These are phyloP conservation scores for Endothia cerciana DNA, from an alignment of 2,329 filamentous ascomycete genomes.

Conservation along the genomic window DNA sequence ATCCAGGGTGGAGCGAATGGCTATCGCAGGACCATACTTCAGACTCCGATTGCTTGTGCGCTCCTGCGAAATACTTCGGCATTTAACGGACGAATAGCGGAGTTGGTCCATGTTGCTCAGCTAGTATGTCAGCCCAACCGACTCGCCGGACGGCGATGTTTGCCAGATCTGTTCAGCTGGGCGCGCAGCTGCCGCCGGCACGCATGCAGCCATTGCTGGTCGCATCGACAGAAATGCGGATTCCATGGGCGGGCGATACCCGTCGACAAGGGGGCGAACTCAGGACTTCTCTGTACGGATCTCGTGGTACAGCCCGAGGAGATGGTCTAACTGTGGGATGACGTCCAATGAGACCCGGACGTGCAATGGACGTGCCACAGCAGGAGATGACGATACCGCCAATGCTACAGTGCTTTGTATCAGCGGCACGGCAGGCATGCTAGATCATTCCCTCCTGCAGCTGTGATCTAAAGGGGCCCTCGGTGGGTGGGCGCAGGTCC, in stretches of 20 bases:
- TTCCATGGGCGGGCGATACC: background rate
- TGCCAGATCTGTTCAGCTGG: background rate
- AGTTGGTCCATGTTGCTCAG: background rate
- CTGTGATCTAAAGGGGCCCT: conserved; percentile 16
- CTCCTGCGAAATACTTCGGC: background rate
- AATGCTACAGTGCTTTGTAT: background rate
- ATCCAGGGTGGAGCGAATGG: background rate
- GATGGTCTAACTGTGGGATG: background rate
- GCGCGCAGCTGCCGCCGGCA: conserved; percentile 3
- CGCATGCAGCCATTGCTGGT: background rate
- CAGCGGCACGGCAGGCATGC: conserved; percentile 1
- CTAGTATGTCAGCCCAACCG: background rate
- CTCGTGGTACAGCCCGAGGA: background rate
- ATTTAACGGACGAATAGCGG: conserved; percentile 4
- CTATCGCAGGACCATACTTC: background rate
- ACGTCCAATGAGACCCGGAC: background rate
- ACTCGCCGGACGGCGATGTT: background rate
- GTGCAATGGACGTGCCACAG: background rate
- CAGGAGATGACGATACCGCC: conserved; percentile 1
- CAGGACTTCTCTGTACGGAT: no score
- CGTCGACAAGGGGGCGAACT: background rate
- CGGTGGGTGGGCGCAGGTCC: conserved; percentile 22
- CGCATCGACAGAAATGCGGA: background rate
- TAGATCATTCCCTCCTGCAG: conserved; percentile 10
- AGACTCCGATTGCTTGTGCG: background rate